Evolutionary conservation across 2,329 filamentous ascomycete species (phyloP).

Genomic region (Alternaria atra): DNA sequence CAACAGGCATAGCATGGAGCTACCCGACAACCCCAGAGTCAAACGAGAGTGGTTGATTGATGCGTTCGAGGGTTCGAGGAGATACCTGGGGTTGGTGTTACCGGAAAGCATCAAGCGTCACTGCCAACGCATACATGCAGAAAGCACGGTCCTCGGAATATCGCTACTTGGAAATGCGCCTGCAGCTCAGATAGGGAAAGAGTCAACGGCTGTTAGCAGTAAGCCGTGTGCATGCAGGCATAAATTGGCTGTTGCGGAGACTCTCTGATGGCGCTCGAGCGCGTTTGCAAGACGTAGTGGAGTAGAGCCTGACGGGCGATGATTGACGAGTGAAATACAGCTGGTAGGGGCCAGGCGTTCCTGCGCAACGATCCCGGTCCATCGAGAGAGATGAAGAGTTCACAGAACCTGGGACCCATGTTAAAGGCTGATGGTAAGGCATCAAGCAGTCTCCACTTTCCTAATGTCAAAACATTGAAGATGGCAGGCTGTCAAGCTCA

Average conservation of each 20-base stretch:
- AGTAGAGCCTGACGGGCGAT: constrained; percentile 24
- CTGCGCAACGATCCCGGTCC: constrained; percentile 22
- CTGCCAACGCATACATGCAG: constrained; percentile 43
- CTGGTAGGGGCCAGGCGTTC: constrained; percentile 33
- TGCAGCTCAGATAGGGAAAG: constrained; percentile 42
- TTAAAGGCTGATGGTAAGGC: constrained; percentile 16
- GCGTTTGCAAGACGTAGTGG: constrained; percentile 28
- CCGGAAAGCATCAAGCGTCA: constrained; percentile 36
- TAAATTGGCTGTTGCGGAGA: constrained; percentile 46
- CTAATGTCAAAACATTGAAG: constrained; percentile 3
- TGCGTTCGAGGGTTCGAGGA: constrained; percentile 44
- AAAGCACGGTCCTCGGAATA: constrained; percentile 51
- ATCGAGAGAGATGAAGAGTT: constrained; percentile 13
- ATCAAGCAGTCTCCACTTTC: constrained; percentile 18
- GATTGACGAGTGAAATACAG: constrained; percentile 34
- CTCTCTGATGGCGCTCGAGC: constrained; percentile 34
- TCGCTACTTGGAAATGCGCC: constrained; percentile 38
- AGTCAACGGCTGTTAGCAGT: constrained; percentile 51
- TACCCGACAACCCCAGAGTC: constrained; percentile 35
- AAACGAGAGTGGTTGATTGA: constrained; percentile 44
- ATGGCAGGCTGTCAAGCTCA: constrained; percentile 1
- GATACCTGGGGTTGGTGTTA: constrained; percentile 50
- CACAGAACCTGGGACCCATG: constrained; percentile 13
- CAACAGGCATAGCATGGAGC: constrained; percentile 45
- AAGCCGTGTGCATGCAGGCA: constrained; percentile 41